phyloP scores from a whole-genome alignment of 129 eudicot genomes.

The Helichrysum umbraculigerum region DNA sequence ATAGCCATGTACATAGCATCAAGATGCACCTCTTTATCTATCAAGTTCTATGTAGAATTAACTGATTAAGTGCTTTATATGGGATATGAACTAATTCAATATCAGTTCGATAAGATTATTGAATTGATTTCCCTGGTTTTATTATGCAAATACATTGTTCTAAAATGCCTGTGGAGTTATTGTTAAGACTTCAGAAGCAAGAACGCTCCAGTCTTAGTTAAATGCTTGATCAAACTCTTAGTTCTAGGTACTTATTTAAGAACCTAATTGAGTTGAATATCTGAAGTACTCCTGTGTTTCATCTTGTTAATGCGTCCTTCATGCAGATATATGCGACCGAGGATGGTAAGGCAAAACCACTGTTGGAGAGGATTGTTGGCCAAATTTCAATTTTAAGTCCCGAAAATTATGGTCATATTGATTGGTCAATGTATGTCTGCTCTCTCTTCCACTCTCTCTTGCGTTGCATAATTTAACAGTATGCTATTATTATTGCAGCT shows the following conservation, averaged over 20 bases:
- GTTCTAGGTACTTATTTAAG: neutral
- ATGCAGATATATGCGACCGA: slow-evolving; percentile 65
- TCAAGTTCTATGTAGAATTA: slow-evolving; percentile 19
- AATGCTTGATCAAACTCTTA: neutral
- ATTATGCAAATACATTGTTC: neutral
- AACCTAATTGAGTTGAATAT: slow-evolving; percentile 14
- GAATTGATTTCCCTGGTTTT: slow-evolving; percentile 15
- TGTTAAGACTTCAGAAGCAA: neutral
- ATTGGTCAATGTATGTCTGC: slow-evolving; percentile 83
- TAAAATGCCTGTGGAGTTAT: neutral
- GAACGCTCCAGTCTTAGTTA: slow-evolving; percentile 13
- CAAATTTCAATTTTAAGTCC: slow-evolving; percentile 64
- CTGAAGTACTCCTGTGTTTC: neutral
- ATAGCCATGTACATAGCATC: neutral
- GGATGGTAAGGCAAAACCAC: slow-evolving; percentile 56
- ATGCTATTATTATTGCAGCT: slow-evolving; percentile 19
- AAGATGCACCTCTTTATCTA: neutral
- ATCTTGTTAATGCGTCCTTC: slow-evolving; percentile 24
- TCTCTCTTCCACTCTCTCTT: slow-evolving; percentile 35
- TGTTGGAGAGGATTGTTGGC: slow-evolving; percentile 68
- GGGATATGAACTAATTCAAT: slow-evolving; percentile 14
- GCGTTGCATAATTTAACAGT: slow-evolving; percentile 30
- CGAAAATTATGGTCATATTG: slow-evolving; percentile 68
- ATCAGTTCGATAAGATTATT: slow-evolving; percentile 19
- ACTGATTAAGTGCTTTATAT: neutral